A percentile compares a stretch with the other conserved stretches of the same genome.
Conservation (phyloP, 2,329 filamentous ascomycete species). For the Aspergillus quadrilineatus region DNA sequence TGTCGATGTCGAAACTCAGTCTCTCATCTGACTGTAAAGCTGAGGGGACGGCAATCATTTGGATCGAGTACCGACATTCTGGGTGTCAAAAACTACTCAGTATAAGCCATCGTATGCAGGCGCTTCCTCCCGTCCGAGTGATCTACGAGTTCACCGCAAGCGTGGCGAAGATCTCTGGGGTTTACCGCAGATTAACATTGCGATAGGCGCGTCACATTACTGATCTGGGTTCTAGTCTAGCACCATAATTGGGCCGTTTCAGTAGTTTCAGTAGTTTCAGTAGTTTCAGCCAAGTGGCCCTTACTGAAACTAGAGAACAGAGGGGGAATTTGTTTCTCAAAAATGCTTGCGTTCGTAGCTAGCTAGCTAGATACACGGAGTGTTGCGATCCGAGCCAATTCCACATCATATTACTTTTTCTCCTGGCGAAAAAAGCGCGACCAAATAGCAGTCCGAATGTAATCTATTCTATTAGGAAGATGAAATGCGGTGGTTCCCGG, state of each 20-base stretch:
- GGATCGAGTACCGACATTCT: background rate
- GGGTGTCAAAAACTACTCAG: background rate
- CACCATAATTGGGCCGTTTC: background rate
- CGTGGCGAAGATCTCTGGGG: conserved; percentile 7
- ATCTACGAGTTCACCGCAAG: background rate
- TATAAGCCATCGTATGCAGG: background rate
- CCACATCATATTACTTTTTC: background rate
- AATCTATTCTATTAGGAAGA: background rate
- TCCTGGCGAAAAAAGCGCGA: background rate
- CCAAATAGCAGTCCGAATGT: background rate
- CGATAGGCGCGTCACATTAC: conserved; percentile 7
- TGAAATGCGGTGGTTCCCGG: background rate
- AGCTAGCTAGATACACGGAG: background rate
- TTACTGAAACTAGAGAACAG: background rate
- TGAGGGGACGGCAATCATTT: background rate
- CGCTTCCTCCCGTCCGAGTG: background rate
- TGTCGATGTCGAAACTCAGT: no score
- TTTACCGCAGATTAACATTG: conserved; percentile 10
- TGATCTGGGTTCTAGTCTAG: background rate
- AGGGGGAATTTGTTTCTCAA: background rate
- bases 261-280: conserved; percentile 1
- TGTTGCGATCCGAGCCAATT: background rate
- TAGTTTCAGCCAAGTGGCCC: background rate
- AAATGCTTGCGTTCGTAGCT: background rate
- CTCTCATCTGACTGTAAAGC: no score